Conservation (phyloP, 352 stramenopile species). For the Phytophthora pluvialis region DNA sequence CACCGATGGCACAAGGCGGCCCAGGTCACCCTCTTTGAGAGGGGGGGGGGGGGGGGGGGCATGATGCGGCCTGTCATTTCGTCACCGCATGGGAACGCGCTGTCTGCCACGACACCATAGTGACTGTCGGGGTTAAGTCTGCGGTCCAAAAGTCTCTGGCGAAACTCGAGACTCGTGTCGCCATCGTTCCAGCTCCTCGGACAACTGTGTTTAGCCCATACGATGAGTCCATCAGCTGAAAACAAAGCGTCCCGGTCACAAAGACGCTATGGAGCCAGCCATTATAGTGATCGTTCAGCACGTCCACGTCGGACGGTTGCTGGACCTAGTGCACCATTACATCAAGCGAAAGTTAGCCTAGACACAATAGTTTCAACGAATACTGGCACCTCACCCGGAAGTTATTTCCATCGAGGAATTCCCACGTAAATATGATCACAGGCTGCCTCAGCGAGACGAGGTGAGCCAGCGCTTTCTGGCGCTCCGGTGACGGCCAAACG, state of each 20-base stretch:
- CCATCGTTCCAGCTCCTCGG: constrained; percentile 21
- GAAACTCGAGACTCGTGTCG: constrained; percentile 14
- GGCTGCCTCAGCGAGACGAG: too few relatives aligned
- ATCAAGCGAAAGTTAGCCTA: too few relatives aligned
- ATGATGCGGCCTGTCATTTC: neutral
- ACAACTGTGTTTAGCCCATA: constrained; percentile 21
- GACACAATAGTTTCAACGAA: too few relatives aligned
- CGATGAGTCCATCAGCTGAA: constrained; percentile 13
- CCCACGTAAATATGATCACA: too few relatives aligned
- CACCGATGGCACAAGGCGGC: neutral
- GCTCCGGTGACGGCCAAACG: too few relatives aligned
- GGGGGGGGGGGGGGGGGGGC: too few relatives aligned
- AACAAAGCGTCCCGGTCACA: constrained; percentile 22
- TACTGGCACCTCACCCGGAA: too few relatives aligned
- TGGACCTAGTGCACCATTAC: too few relatives aligned
- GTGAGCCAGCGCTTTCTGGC: too few relatives aligned
- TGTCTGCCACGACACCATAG: constrained; percentile 13
- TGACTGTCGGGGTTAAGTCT: neutral
- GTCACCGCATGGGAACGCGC: constrained; percentile 2
- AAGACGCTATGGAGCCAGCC: constrained; percentile 21
- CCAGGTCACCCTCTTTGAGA: neutral
- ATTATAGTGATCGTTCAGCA: constrained; percentile 28
- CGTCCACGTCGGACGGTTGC: too few relatives aligned
- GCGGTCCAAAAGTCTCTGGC: neutral
- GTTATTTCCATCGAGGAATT: too few relatives aligned